Percentiles rank a stretch among this genome's conserved stretches.
Evolutionary conservation across 176 grass and related monocot genomes (phyloP).

Genomic region (Avena eriantha): DNA sequence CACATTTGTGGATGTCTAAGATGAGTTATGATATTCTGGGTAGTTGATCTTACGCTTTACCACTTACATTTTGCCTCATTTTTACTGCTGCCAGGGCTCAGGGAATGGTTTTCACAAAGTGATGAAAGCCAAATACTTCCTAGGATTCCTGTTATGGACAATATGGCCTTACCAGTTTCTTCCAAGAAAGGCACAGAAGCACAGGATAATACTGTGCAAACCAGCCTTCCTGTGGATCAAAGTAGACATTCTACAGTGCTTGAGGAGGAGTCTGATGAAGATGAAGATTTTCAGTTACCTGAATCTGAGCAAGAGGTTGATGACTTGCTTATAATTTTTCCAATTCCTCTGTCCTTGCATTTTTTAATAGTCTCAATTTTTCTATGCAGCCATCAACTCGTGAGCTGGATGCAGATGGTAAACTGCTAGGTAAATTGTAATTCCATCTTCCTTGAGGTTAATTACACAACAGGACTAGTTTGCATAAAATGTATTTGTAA

Average conservation of each 20-base stretch:
- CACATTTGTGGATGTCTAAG: background rate
- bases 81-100: conserved; percentile 61
- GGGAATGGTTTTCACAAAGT: conserved; percentile 97
- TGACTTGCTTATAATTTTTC: conserved; percentile 33
- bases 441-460: conserved; percentile 37
- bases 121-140: conserved; percentile 77
- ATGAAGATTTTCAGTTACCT: conserved; percentile 71
- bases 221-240: conserved; percentile 47
- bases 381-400: conserved; percentile 58
- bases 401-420: conserved; percentile 48
- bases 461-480: conserved; percentile 7
- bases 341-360: conserved; percentile 1
- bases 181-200: conserved; percentile 72
- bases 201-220: conserved; percentile 56
- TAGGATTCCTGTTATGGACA: conserved; percentile 83
- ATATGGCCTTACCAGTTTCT: conserved; percentile 61
- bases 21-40: conserved; percentile 16
- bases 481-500: conserved; percentile 10
- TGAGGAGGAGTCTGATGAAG: conserved; percentile 94
- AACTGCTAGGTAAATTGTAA: conserved; percentile 54
- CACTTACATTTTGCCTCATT: background rate
- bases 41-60: conserved; percentile 6
- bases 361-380: conserved; percentile 38
- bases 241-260: conserved; percentile 58
- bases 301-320: conserved; percentile 71